These are phyloP conservation scores for Saccharomycopsis babjevae DNA, from an alignment of 805 yeast species.

Conservation along the genomic window DNA sequence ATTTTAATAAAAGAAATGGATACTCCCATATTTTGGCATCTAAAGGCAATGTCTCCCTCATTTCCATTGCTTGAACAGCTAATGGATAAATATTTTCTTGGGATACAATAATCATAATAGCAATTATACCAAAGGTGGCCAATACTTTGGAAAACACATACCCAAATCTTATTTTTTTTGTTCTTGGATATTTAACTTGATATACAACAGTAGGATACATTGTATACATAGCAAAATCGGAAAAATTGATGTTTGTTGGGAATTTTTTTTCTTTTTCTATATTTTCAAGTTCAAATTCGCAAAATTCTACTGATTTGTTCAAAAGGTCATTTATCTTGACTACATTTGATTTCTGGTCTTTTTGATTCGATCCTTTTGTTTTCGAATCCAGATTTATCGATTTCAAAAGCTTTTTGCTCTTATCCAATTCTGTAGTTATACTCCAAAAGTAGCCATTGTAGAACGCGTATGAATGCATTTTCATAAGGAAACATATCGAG, in stretches of 20 bases:
- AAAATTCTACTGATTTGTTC: constrained; percentile 49
- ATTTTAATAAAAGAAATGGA: constrained; percentile 54
- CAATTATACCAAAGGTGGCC: constrained; percentile 82
- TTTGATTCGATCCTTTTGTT: constrained; percentile 19
- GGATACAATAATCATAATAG: constrained; percentile 71
- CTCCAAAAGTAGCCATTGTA: constrained; percentile 86
- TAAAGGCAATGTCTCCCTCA: constrained; percentile 38
- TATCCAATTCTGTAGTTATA: constrained; percentile 42
- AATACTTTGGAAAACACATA: constrained; percentile 59
- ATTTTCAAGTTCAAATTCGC: constrained; percentile 57
- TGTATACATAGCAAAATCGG: constrained; percentile 64
- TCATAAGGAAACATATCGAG: constrained; percentile 82
- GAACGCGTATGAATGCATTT: constrained; percentile 87
- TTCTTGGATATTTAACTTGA: constrained; percentile 75
- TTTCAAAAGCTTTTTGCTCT: constrained; percentile 36
- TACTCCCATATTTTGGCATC: constrained; percentile 35
- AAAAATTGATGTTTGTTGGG: constrained; percentile 60
- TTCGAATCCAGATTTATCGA: constrained; percentile 27
- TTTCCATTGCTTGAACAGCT: constrained; percentile 46
- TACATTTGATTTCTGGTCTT: not conserved
- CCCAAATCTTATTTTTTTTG: constrained; percentile 52
- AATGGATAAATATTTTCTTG: constrained; percentile 69
- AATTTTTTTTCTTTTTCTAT: constrained; percentile 35
- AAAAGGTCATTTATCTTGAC: constrained; percentile 26
- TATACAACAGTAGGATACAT: constrained; percentile 87